Evolutionary conservation across 1,284 basidiomycete species (phyloP).

Genomic region (Anthracocystis walkeri): DNA sequence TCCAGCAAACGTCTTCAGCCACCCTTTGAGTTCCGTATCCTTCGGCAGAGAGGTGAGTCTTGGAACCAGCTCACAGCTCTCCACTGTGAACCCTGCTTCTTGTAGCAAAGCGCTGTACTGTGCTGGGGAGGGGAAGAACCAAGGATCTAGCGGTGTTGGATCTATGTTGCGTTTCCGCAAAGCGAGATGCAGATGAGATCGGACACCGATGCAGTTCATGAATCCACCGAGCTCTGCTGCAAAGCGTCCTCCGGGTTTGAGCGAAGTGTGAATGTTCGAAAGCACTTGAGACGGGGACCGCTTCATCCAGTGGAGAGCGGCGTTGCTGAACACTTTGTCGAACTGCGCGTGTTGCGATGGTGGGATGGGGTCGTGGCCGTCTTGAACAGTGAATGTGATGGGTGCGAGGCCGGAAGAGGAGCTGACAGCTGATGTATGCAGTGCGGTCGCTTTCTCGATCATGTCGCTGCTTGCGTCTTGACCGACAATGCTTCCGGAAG

Average conservation of each 20-base stretch:
- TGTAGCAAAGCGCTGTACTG: constrained; percentile 25
- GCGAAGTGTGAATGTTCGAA: not conserved
- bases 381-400: constrained; percentile 17
- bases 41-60: constrained; percentile 28
- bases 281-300: constrained; percentile 14
- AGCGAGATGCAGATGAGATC: constrained; percentile 19
- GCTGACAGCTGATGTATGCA: not conserved
- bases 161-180: constrained; percentile 15
- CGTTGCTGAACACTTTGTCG: constrained; percentile 53
- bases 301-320: constrained; percentile 53
- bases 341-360: not conserved
- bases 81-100: constrained; percentile 26
- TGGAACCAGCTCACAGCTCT: constrained; percentile 34
- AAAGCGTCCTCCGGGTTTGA: constrained; percentile 23
- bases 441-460: constrained; percentile 26
- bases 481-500: constrained; percentile 26
- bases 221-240: constrained; percentile 45
- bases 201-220: constrained; percentile 40
- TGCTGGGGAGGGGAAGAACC: constrained; percentile 36
- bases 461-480: constrained; percentile 42
- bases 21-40: constrained; percentile 27
- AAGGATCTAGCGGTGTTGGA: constrained; percentile 26
- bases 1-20: constrained; percentile 39
- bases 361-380: constrained; percentile 21
- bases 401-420: not conserved